Evolutionary conservation across 768 basidiomycete genomes (phyloP).

Genomic region (Dacryopinax primogenitus): DNA sequence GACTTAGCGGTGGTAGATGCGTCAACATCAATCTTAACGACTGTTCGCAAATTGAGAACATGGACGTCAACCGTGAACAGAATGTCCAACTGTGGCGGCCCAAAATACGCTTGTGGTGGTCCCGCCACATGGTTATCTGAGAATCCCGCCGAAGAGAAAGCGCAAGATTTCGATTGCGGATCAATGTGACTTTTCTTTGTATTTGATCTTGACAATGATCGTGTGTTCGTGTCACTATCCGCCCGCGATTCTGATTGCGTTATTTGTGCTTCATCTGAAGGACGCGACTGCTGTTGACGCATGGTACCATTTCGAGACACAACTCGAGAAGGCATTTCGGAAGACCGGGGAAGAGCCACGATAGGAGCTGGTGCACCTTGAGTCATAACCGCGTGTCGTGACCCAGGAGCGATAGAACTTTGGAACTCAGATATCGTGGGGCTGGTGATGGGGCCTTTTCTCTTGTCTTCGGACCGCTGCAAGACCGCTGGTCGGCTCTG

Average conservation of each 20-base stretch:
- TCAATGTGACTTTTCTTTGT: no score
- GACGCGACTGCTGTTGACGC: not conserved
- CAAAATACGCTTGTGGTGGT: not conserved
- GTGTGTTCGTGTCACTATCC: not conserved
- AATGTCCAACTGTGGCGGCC: not conserved
- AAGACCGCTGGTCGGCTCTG: not conserved
- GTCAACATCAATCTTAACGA: slow-evolving; percentile 58
- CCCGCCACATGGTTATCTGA: not conserved
- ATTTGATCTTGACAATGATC: not conserved
- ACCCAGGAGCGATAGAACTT: no score
- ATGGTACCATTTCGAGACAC: not conserved
- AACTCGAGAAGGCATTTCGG: not conserved
- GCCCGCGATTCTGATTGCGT: not conserved
- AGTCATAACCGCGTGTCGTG: not conserved
- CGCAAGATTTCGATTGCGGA: no score
- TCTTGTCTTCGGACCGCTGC: not conserved
- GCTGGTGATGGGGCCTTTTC: no score
- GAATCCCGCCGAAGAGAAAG: not conserved
- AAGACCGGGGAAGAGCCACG: not conserved
- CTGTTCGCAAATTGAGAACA: slow-evolving; percentile 47
- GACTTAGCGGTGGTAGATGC: slow-evolving; percentile 58
- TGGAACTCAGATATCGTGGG: no score
- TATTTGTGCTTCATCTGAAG: not conserved
- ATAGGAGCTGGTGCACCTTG: not conserved
- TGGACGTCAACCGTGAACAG: not conserved